Evolutionary conservation across 2,329 filamentous ascomycete species (phyloP), one percentile per base, ranked within the genome.

Genomic region (Fusarium drepaniforme): DNA sequence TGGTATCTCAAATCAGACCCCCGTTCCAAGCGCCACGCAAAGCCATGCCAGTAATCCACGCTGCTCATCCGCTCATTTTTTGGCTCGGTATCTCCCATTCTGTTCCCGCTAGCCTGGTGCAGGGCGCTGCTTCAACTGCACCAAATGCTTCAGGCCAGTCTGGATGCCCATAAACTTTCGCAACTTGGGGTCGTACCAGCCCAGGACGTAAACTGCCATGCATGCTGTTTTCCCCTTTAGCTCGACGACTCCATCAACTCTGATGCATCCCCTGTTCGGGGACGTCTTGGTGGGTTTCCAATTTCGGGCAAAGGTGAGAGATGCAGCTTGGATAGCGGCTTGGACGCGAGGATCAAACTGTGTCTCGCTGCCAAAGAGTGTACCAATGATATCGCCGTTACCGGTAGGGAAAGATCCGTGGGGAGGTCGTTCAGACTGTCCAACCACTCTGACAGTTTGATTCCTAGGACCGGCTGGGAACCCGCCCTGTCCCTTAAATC

Each of bases 101-200:
- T 40, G 16, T 58, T 40, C 28, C 28, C 42, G n/a, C 75, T 71
- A 82, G n/a, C 78, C 81, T 35, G 76, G 75, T 3, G 81, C 81
- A 16, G 83, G 82, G 18, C 76, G 76, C 64, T 84, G 83, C 74
- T 85, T 85, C n/a, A 82, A 73, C 67, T 84, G 85, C 67, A 87
- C 75, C 70, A 84, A 40, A 44, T 87, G 84, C 75, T 85, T 85
- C 21, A 89, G 75, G n/a, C 80, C 78, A 56, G 87, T 82, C 51
- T 88, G 77, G 16, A 84, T 80, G 35, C 77, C 78, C 70, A 82
- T 84, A 62, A 85, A 89, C 56, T 81, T 83, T 70, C 85, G 84
- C 46, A 85, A 86, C 78, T 89, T 88, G 2, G 90, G 89, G 77
- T 92, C 86, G 80, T 89, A 92, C 80, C 86, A 90, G 3, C 85